phyloP scores from a whole-genome alignment of 805 yeast species.

The Starmerella geochares region DNA sequence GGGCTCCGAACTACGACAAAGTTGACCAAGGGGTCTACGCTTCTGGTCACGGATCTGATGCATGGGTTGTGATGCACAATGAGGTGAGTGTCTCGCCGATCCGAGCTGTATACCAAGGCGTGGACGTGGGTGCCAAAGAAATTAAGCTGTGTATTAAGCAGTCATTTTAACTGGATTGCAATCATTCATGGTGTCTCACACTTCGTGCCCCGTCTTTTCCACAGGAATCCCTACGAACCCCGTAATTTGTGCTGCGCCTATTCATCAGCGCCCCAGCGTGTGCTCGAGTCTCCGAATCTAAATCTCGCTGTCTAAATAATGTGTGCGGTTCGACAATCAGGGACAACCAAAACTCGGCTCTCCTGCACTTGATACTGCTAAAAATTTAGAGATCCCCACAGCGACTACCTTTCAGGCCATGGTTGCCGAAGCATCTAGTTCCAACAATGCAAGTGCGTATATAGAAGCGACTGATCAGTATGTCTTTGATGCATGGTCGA shows the following conservation, averaged over 20 bases:
- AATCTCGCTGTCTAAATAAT: no score
- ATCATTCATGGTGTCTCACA: no score
- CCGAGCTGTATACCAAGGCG: conserved; percentile 20
- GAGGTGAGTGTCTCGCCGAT: conserved; percentile 36
- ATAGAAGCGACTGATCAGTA: conserved; percentile 21
- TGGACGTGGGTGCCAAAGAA: conserved; percentile 7
- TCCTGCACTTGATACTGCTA: neutral
- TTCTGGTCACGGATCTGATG: conserved; percentile 49
- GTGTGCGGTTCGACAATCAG: no score
- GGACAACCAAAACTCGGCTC: no score
- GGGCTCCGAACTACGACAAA: conserved; percentile 74
- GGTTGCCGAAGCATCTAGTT: no score
- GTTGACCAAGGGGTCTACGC: conserved; percentile 47
- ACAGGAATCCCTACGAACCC: no score
- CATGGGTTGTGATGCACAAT: conserved; percentile 55
- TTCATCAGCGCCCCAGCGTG: no score
- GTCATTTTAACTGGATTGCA: no score
- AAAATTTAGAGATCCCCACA: neutral
- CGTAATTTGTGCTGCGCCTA: no score
- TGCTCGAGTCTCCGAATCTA: no score
- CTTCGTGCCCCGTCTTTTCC: no score
- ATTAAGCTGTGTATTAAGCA: conserved; percentile 13
- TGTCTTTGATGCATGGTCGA: conserved; percentile 22
- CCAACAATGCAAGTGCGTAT: conserved; percentile 11
- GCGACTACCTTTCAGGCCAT: no score